Base-by-base conservation (phyloP, 192 early-diverging fungal genomes). In the Coemansia furcata region DNA sequence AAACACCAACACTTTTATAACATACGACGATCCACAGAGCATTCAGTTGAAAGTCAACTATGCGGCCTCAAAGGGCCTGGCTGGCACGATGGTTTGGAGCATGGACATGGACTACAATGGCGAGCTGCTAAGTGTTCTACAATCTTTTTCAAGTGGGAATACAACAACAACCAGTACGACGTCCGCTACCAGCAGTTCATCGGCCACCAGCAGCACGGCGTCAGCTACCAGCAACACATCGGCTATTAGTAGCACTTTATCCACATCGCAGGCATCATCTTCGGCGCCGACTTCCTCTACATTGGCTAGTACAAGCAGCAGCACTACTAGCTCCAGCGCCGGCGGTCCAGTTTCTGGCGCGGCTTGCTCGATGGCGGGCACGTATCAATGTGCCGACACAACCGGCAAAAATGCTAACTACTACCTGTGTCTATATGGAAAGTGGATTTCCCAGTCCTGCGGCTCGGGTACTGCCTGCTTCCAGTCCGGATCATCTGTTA, bases 31-130 rank as follows among this genome's bases (percentile, higher is more conserved):
- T 47, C 76, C 85, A 3, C 52, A 77, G 36, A 87, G 87, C n/a
- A 62, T 92, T 39, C 60, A 64, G 23, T 52, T 80, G 36, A 90
- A 91, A 74, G 81, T 84, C 0, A 62, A 84, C 54, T 88, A 82
- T 66, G 86, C 86, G 10, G 72, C 73, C 39, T 69, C 79, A 8
- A 74, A 84, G 33, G 76, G 77, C 8, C 76, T 92, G 11, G 85
- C 72, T 49, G 89, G 89, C 14, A 71, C 87, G 17, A 89, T 91
- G 88, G 68, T 89, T 15, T 91, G 89, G 88, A 86, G 82, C 29
- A 70, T 90, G 60, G 78, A 85, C 63, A 83, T 88, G 73, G 89
- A 75, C 14, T 69, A 90, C 39, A 85, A 84, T 37, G 74, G 80
- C 58, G 89, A 89, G 68, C 61, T 90, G 29, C 47, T 90, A 17